phyloP scores from a whole-genome alignment of 2,329 filamentous ascomycete genomes.

The Alternaria gaisen region DNA sequence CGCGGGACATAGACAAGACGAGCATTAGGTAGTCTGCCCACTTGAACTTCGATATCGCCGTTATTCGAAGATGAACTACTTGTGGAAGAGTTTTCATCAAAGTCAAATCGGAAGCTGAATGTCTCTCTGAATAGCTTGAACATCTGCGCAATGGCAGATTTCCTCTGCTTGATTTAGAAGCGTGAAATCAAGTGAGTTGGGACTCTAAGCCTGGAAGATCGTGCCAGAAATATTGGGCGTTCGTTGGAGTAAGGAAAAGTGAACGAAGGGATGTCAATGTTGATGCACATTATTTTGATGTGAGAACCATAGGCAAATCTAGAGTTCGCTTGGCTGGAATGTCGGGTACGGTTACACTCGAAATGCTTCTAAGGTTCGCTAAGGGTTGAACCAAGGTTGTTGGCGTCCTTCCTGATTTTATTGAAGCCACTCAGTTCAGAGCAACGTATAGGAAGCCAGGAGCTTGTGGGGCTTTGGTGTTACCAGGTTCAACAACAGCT shows the following conservation, averaged over 20 bases:
- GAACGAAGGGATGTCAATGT: neutral
- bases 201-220: neutral
- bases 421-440: neutral
- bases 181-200: neutral
- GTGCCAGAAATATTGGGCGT: neutral
- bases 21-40: slow-evolving; percentile 11
- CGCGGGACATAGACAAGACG: slow-evolving; percentile 1
- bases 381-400: neutral
- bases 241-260: neutral
- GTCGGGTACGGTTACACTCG: neutral
- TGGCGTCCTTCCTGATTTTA: neutral
- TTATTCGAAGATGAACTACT: neutral
- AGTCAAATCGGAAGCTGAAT: neutral
- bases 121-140: neutral
- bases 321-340: neutral
- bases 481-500: neutral
- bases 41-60: slow-evolving; percentile 3
- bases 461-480: neutral
- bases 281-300: neutral
- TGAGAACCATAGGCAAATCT: neutral
- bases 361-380: neutral
- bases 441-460: neutral
- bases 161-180: neutral
- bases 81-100: neutral
- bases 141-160: neutral